Conservation (phyloP, 257 asterid species). For the Solanum peruvianum region DNA sequence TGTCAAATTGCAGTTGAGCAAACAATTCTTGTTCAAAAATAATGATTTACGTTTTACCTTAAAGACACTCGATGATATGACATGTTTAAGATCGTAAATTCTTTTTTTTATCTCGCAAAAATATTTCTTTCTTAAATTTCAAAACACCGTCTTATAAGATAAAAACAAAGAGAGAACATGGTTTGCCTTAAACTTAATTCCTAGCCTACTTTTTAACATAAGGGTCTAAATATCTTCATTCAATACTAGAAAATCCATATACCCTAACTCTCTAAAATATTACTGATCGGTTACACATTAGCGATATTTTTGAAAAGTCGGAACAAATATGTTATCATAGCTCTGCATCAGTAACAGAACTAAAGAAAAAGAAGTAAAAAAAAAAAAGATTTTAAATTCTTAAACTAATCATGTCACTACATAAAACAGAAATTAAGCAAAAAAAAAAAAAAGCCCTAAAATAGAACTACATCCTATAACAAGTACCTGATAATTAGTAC, state of each 20-base stretch:
- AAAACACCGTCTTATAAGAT: neutral
- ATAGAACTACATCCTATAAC: neutral
- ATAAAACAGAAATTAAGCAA: neutral
- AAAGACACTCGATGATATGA: neutral
- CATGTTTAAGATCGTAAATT: neutral
- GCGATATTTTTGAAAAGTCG: neutral
- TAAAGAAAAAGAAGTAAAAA: neutral
- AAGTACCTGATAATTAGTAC: neutral
- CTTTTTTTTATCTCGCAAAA: neutral
- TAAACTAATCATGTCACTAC: neutral
- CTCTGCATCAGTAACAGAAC: neutral
- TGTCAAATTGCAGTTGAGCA: neutral
- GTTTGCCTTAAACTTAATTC: neutral
- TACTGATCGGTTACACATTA: neutral
- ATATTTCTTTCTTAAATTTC: neutral
- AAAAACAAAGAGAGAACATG: neutral
- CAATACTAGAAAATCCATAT: neutral
- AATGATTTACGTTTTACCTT: accelerated
- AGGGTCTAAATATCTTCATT: neutral
- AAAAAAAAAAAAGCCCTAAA: neutral
- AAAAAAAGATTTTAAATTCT: neutral
- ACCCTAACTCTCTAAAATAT: neutral
- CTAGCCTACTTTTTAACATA: neutral
- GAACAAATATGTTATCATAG: neutral
- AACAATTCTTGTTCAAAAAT: neutral